Base-by-base conservation (phyloP, 441 rosid species). In the Pelargonium australe region DNA sequence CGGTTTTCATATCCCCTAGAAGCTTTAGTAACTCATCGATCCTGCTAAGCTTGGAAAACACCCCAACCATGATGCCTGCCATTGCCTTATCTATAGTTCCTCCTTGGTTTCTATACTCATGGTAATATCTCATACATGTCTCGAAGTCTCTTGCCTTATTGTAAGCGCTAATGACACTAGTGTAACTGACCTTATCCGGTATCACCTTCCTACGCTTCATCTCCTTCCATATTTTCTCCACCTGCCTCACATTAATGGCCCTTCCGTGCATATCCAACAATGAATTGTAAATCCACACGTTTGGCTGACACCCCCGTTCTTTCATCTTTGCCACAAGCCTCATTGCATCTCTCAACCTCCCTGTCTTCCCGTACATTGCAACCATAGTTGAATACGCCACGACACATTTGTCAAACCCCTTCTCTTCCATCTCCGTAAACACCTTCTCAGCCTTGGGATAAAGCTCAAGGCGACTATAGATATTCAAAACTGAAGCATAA, bases 41-140 rank as follows among this genome's bases (percentile, higher is more conserved):
- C 75, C 78, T 73, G 19, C 87, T 82, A 7, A 82, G 81, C 80
- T 92, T 92, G 1, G 96, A 88, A 81, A 87, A 86, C 43, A 92
- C 90, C 2, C 95, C 87, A 2, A 90, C 89, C 95, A 90, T 90
- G 70, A 85, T 86, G 28, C 95, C 95, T 0, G 86, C 96, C 88
- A 92, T 83, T 5, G 85, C 93, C 65, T 79, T 80, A 68, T 92
- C 95, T 5, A 86, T 82, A 34, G 10, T 75, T 16, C 93, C 95
- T 41, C 88, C 81, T 19, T 75, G 78, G 65, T 73, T 70, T 76
- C 93, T 85, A 70, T 75, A 92, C 80, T 90, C 96, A 0, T 65
- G 67, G 73, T 85, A 92, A 51, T 76, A 85, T 68, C 74, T 78
- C 37, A 88, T 77, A 28, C 96, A 88, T 64, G n/a, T 68, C 25